phyloP scores from a whole-genome alignment of 768 basidiomycete species.

The Phaeolepiota aurea region DNA sequence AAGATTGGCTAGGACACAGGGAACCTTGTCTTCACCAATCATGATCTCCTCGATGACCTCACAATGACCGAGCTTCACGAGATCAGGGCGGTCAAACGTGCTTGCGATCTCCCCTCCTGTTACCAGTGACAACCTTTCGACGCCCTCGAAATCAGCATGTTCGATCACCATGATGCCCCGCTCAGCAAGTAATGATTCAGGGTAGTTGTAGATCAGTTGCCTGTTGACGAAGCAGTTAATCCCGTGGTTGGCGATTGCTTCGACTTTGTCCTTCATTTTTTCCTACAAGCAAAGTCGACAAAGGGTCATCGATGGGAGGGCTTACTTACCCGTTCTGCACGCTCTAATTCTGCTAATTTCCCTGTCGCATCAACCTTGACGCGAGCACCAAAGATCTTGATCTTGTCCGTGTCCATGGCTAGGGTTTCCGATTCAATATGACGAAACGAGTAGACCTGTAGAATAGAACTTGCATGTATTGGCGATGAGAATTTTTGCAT shows the following conservation, averaged over 20 bases:
- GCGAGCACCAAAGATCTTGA: slow-evolving; percentile 96
- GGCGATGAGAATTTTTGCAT: slow-evolving; percentile 92
- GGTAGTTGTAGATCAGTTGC: slow-evolving; percentile 99
- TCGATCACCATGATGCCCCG: slow-evolving; percentile 94
- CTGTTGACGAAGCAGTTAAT: slow-evolving; percentile 98
- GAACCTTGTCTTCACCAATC: slow-evolving; percentile 95
- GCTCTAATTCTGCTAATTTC: slow-evolving; percentile 95
- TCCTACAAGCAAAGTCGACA: slow-evolving; percentile 43
- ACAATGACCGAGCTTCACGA: slow-evolving; percentile 87
- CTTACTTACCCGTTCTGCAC: slow-evolving; percentile 73
- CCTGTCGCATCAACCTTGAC: slow-evolving; percentile 94
- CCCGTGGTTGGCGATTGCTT: slow-evolving; percentile 87
- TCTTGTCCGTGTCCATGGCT: slow-evolving; percentile 99
- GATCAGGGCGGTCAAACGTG: slow-evolving; percentile 89
- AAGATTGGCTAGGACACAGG: neutral
- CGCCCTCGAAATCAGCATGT: slow-evolving; percentile 98
- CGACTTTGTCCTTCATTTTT: slow-evolving; percentile 99
- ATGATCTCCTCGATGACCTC: slow-evolving; percentile 98
- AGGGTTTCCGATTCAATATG: slow-evolving; percentile 1
- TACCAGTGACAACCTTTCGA: slow-evolving; percentile 90
- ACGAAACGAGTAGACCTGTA: slow-evolving; percentile 1
- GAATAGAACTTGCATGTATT: slow-evolving; percentile 75
- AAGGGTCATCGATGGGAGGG: neutral
- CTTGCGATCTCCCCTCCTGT: slow-evolving; percentile 97
- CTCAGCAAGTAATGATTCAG: slow-evolving; percentile 91